Percentiles rank a stretch among this genome's conserved stretches.
phyloP scores from a whole-genome alignment of 176 grass and related monocot genomes.

The Musa troglodytarum region DNA sequence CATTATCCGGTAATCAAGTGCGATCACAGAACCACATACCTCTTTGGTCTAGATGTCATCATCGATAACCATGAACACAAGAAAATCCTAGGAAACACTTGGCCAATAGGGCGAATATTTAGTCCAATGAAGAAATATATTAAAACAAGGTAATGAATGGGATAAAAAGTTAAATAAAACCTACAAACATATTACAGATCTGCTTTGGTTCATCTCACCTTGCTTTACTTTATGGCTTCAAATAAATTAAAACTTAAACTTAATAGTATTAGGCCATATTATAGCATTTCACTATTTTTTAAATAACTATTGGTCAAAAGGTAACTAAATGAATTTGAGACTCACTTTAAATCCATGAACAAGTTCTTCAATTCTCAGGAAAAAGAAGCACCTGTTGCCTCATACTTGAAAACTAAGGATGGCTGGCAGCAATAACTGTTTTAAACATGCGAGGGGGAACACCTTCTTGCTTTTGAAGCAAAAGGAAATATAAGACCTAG shows the following conservation, averaged over 20 bases:
- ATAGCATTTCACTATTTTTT: background rate
- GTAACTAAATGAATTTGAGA: background rate
- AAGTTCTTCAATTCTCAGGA: background rate
- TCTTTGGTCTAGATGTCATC: too few relatives aligned
- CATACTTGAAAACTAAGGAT: conserved; percentile 92
- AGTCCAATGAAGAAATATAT: background rate
- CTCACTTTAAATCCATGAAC: background rate
- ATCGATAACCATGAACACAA: too few relatives aligned
- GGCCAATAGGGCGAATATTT: too few relatives aligned
- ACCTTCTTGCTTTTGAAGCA: conserved; percentile 67
- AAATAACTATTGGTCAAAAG: background rate
- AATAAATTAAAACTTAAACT: background rate
- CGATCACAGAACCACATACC: too few relatives aligned
- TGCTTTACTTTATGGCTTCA: background rate
- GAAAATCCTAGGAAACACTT: too few relatives aligned
- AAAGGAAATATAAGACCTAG: background rate
- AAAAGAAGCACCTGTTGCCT: conserved; percentile 67
- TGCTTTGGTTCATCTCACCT: background rate
- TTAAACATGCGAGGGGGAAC: conserved; percentile 95
- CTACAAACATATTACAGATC: background rate
- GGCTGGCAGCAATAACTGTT: conserved; percentile 73
- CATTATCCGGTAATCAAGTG: too few relatives aligned
- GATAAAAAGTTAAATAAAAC: background rate
- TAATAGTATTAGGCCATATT: background rate
- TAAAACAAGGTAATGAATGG: background rate